These are phyloP conservation scores for Diaporthe velutina DNA, from an alignment of 2,329 filamentous ascomycete species.

Conservation along the genomic window DNA sequence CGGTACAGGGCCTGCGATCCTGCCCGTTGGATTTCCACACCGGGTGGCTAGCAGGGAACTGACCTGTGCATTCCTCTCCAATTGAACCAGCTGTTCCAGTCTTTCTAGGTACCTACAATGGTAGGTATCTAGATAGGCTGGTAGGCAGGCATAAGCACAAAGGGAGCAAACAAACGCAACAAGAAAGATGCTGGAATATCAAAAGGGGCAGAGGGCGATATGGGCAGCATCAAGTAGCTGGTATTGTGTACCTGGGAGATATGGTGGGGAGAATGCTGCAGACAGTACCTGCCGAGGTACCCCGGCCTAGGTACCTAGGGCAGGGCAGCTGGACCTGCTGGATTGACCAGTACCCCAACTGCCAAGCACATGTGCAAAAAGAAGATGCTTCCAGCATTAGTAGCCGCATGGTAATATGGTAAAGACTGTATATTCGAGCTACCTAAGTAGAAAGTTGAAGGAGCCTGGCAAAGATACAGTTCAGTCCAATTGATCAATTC, in stretches of 20 bases:
- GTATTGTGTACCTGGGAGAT: background rate
- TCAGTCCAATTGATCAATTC: background rate
- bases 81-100: background rate
- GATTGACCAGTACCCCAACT: background rate
- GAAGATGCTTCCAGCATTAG: background rate
- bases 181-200: background rate
- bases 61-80: background rate
- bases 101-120: too few species aligned
- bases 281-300: too few species aligned
- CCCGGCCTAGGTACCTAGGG: too few species aligned
- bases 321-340: background rate
- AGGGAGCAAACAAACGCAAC: background rate
- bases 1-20: background rate
- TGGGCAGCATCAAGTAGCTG: background rate
- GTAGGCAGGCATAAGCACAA: background rate
- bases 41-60: background rate
- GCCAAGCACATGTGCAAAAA: background rate
- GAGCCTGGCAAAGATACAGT: background rate
- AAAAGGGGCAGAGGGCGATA: background rate
- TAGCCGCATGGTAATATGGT: background rate
- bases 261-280: background rate
- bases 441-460: background rate
- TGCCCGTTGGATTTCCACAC: slow-evolving; percentile 1
- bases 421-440: background rate
- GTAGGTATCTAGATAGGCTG: background rate